Evolutionary conservation across 1,139 yeast species (phyloP).

Genomic region (Candida glucosophila): DNA sequence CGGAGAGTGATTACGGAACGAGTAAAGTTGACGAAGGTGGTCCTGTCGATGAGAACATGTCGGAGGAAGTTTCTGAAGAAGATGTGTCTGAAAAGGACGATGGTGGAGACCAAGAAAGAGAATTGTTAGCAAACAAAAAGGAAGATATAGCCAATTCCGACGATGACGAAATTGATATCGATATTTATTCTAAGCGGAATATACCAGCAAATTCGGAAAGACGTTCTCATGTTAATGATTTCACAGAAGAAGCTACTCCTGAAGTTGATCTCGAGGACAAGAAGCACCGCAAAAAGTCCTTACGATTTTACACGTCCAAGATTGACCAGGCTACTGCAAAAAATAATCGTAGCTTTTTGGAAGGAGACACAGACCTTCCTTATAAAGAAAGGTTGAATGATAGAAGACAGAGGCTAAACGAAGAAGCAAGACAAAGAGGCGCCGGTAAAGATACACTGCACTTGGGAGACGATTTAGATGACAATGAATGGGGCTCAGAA

Average conservation of each 20-base stretch:
- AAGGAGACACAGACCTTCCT: constrained; percentile 92
- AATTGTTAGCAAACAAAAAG: constrained; percentile 11
- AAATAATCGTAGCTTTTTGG: constrained; percentile 40
- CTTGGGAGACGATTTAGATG: constrained; percentile 48
- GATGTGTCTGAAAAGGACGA: constrained; percentile 15
- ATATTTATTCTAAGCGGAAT: constrained; percentile 39
- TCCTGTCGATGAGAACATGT: constrained; percentile 4
- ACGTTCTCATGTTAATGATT: constrained; percentile 35
- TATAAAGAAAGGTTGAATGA: constrained; percentile 84
- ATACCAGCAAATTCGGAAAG: constrained; percentile 21
- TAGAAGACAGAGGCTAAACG: constrained; percentile 76
- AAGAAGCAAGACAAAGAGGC: constrained; percentile 86
- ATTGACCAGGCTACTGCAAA: constrained; percentile 72
- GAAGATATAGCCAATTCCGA: constrained; percentile 11
- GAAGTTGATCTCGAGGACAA: constrained; percentile 80
- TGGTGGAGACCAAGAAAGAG: constrained; percentile 17
- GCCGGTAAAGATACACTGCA: constrained; percentile 38
- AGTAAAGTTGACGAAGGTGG: neutral
- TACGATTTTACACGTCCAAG: constrained; percentile 94
- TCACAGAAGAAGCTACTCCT: constrained; percentile 55
- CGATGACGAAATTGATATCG: constrained; percentile 28
- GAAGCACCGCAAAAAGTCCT: constrained; percentile 67
- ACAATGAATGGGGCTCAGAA: constrained; percentile 38
- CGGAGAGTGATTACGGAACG: constrained; percentile 1
- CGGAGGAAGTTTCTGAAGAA: constrained; percentile 8